Conservation (phyloP, 768 basidiomycete genomes). For the Mycena rosella region DNA sequence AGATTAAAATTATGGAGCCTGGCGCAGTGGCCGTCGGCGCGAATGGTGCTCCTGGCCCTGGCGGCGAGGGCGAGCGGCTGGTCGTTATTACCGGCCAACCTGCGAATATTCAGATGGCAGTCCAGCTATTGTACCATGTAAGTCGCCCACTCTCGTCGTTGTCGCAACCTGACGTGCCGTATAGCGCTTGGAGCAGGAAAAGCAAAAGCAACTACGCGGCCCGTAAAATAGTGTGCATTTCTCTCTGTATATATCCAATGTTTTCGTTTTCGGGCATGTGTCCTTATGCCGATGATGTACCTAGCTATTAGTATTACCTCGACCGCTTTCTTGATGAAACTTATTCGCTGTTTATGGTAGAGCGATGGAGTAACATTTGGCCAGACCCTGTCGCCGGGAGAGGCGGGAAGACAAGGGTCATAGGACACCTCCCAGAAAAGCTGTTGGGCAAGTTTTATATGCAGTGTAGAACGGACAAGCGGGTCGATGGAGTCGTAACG, state of each 20-base stretch:
- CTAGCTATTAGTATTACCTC: slow-evolving; percentile 22
- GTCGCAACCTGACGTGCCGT: slow-evolving; percentile 11
- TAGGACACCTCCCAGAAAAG: too few relatives aligned
- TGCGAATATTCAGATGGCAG: slow-evolving; percentile 95
- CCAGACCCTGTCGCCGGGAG: too few relatives aligned
- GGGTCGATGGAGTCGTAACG: too few relatives aligned
- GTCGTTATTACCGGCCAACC: slow-evolving; percentile 98
- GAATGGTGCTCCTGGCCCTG: slow-evolving; percentile 77
- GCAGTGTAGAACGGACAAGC: too few relatives aligned
- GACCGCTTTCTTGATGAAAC: slow-evolving; percentile 22
- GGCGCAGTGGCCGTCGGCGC: slow-evolving; percentile 80
- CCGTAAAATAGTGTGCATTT: slow-evolving; percentile 38
- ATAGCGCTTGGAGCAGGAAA: slow-evolving; percentile 89
- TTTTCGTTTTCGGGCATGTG: slow-evolving; percentile 5
- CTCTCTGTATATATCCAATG: slow-evolving; percentile 15
- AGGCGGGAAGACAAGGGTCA: too few relatives aligned
- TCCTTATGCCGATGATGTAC: slow-evolving; percentile 24
- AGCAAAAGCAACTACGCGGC: slow-evolving; percentile 81
- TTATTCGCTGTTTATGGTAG: neutral
- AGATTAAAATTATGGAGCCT: slow-evolving; percentile 99
- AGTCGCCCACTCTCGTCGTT: slow-evolving; percentile 43
- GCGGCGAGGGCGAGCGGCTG: slow-evolving; percentile 88
- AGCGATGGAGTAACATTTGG: too few relatives aligned
- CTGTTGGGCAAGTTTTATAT: too few relatives aligned
- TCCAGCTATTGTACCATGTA: slow-evolving; percentile 90